phyloP scores from a whole-genome alignment of 2,329 filamentous ascomycete genomes.

The Monosporascus sp. region DNA sequence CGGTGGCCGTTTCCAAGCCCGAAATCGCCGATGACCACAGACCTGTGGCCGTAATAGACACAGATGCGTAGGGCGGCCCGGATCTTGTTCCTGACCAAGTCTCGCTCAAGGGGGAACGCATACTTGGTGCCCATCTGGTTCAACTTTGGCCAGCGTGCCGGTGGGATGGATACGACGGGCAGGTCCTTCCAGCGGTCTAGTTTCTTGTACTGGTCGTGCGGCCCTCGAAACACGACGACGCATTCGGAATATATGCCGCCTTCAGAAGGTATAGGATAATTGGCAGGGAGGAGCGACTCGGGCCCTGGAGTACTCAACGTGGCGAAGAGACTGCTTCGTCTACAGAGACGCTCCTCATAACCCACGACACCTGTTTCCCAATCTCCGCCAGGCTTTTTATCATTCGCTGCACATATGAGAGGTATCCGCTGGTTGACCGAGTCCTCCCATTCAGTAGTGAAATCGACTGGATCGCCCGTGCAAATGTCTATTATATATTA shows the following conservation, averaged over 20 bases:
- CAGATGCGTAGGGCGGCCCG: constrained; percentile 66
- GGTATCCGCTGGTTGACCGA: constrained; percentile 44
- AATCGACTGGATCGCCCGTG: constrained; percentile 53
- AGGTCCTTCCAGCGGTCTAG: constrained; percentile 53
- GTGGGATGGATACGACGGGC: constrained; percentile 69
- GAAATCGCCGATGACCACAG: constrained; percentile 59
- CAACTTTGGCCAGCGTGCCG: constrained; percentile 68
- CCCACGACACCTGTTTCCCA: constrained; percentile 64
- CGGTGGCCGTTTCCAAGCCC: constrained; percentile 58
- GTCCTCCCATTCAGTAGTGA: constrained; percentile 54
- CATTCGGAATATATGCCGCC: constrained; percentile 66
- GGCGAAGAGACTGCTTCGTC: constrained; percentile 67
- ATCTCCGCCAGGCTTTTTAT: constrained; percentile 71
- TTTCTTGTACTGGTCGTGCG: constrained; percentile 59
- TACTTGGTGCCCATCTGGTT: constrained; percentile 62
- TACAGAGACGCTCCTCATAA: constrained; percentile 68
- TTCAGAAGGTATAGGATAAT: constrained; percentile 67
- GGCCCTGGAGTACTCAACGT: constrained; percentile 59
- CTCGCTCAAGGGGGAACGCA: constrained; percentile 65
- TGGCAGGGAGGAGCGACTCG: constrained; percentile 37
- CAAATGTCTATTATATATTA: constrained; percentile 37
- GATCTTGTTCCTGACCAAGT: constrained; percentile 69
- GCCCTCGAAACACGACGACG: constrained; percentile 69
- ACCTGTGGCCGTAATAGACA: constrained; percentile 50
- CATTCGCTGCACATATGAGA: constrained; percentile 70